Evolutionary conservation across 1,284 basidiomycete species (phyloP).

Genomic region (Ceratobasidium sp.): DNA sequence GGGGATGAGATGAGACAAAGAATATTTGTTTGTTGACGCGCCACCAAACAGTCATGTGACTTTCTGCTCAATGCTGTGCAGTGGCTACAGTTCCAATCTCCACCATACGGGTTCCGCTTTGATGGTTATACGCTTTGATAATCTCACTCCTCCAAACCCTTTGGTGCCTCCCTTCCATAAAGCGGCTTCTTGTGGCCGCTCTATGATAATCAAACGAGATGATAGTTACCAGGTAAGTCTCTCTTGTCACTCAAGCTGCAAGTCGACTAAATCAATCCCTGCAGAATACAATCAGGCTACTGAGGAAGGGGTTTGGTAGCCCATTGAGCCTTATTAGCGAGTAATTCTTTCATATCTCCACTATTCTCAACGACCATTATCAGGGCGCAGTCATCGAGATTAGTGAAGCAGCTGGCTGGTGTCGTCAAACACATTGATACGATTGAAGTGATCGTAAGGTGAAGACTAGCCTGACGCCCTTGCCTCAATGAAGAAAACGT

Average conservation of each 20-base stretch:
- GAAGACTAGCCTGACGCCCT: too few relatives aligned
- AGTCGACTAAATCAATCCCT: background rate
- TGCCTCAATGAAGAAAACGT: too few relatives aligned
- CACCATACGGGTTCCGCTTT: too few relatives aligned
- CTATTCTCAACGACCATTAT: background rate
- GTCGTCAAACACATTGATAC: background rate
- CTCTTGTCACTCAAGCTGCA: background rate
- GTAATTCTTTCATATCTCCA: background rate
- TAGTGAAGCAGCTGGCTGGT: conserved; percentile 3
- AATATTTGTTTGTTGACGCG: conserved; percentile 1
- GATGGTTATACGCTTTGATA: too few relatives aligned
- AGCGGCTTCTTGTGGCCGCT: background rate
- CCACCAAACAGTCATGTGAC: background rate
- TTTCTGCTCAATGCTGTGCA: background rate
- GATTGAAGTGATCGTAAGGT: background rate
- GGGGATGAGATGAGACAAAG: background rate
- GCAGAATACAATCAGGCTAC: background rate
- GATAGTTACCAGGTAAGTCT: background rate
- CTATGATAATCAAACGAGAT: background rate
- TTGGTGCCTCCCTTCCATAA: background rate
- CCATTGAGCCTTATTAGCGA: background rate
- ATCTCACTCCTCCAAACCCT: too few relatives aligned
- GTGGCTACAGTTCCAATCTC: background rate
- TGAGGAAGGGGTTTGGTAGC: background rate
- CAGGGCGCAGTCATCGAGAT: background rate